Conservation (phyloP, 805 yeast species). For the Ascoidea asiatica region DNA sequence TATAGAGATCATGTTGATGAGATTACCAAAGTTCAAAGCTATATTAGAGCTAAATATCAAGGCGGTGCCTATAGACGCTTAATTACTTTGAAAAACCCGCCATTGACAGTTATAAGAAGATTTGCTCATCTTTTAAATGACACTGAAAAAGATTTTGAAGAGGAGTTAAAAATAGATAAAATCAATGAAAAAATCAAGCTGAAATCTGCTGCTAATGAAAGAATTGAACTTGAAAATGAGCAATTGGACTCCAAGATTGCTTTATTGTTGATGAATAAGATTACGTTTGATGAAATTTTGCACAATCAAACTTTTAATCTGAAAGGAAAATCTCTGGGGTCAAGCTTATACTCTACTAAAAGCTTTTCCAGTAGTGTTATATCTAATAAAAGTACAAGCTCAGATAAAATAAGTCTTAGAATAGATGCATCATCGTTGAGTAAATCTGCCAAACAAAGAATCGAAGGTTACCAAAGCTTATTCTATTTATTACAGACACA, state of each 20-base stretch:
- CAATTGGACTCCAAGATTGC: constrained; percentile 70
- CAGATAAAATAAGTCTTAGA: neutral
- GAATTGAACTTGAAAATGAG: constrained; percentile 59
- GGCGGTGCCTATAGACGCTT: constrained; percentile 64
- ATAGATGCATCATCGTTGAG: constrained; percentile 12
- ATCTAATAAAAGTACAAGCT: neutral
- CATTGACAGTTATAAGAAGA: constrained; percentile 58
- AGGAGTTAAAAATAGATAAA: constrained; percentile 56
- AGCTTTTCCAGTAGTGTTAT: neutral
- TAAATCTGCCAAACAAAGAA: constrained; percentile 27
- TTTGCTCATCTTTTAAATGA: constrained; percentile 69
- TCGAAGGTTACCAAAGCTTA: constrained; percentile 62
- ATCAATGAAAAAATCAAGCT: constrained; percentile 56
- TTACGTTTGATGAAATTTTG: constrained; percentile 58
- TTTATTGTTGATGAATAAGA: constrained; percentile 64
- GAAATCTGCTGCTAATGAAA: constrained; percentile 57
- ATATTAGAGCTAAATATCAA: constrained; percentile 52
- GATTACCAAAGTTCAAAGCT: constrained; percentile 63
- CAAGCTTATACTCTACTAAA: neutral
- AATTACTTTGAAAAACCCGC: constrained; percentile 60
- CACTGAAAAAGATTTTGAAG: constrained; percentile 59
- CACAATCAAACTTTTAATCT: constrained; percentile 23
- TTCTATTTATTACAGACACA: constrained; percentile 79
- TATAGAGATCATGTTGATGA: constrained; percentile 43
- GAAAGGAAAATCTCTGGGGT: neutral